A percentile compares a stretch with the other conserved stretches of the same genome.
Evolutionary conservation across 1,284 basidiomycete species (phyloP).

Genomic region (Trametes sp.): DNA sequence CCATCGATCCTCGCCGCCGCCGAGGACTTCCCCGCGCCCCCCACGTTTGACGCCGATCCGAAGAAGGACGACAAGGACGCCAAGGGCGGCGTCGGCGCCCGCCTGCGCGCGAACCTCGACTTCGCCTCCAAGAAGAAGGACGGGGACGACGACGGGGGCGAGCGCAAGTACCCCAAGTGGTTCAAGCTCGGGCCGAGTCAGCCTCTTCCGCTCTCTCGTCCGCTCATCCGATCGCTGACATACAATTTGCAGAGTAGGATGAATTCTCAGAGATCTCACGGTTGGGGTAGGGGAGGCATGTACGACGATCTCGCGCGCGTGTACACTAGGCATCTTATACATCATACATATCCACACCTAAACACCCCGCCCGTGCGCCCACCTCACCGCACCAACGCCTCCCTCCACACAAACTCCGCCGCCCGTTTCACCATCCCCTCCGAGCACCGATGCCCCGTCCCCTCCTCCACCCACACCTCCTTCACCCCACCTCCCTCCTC

Average conservation of each 20-base stretch:
- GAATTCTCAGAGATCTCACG: too few species aligned
- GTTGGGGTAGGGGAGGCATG: neutral
- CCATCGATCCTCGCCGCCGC: slow-evolving; percentile 61
- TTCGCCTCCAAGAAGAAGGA: slow-evolving; percentile 14
- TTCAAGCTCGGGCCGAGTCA: slow-evolving; percentile 58
- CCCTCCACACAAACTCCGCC: slow-evolving; percentile 50
- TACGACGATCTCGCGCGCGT: slow-evolving; percentile 3
- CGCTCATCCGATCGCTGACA: neutral
- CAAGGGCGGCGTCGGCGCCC: slow-evolving; percentile 37
- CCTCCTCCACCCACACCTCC: slow-evolving; percentile 54
- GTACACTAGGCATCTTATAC: slow-evolving; percentile 9
- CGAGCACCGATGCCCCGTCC: slow-evolving; percentile 61
- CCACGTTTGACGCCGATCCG: slow-evolving; percentile 41
- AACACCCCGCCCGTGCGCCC: neutral
- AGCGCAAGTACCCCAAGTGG: slow-evolving; percentile 79
- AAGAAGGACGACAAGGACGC: slow-evolving; percentile 12
- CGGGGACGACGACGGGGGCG: slow-evolving; percentile 39
- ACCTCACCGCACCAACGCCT: slow-evolving; percentile 26
- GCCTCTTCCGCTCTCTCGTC: slow-evolving; percentile 4
- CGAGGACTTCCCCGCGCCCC: slow-evolving; percentile 67
- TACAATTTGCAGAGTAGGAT: neutral
- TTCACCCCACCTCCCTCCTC: slow-evolving; percentile 50
- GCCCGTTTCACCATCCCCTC: slow-evolving; percentile 57
- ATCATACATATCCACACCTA: neutral
- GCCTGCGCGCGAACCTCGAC: slow-evolving; percentile 19